These are phyloP conservation scores for Ambrosiella cleistominuta DNA, from an alignment of 2,329 filamentous ascomycete species.

Conservation along the genomic window DNA sequence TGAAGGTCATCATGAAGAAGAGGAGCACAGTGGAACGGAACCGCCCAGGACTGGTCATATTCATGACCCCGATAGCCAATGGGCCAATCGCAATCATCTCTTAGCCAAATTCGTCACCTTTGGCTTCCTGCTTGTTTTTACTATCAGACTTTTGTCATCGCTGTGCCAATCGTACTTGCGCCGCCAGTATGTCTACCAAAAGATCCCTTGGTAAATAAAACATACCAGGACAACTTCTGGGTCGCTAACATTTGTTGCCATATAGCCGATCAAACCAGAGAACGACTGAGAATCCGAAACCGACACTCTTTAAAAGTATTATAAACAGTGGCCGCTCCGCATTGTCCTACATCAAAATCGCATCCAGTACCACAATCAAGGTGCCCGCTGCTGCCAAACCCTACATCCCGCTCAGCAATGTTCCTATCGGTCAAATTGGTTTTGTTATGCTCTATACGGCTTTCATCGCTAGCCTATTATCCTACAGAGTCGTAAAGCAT, in stretches of 20 bases:
- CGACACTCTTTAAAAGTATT: not conserved
- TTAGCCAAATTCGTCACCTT: slow-evolving; percentile 8
- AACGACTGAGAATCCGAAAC: not conserved
- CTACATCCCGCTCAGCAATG: slow-evolving; percentile 40
- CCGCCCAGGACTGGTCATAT: not conserved
- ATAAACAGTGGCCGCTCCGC: not conserved
- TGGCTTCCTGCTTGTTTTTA: slow-evolving; percentile 2
- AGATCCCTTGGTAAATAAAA: not conserved
- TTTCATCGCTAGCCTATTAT: slow-evolving; percentile 40
- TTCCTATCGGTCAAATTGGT: slow-evolving; percentile 36
- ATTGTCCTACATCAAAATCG: slow-evolving; percentile 33
- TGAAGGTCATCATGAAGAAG: slow-evolving; percentile 10
- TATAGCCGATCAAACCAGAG: not conserved
- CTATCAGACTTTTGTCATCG: not conserved
- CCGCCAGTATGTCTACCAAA: slow-evolving; percentile 8
- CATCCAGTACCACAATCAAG: slow-evolving; percentile 35
- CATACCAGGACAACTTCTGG: not conserved
- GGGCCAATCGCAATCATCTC: slow-evolving; percentile 11
- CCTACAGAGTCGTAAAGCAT: slow-evolving; percentile 27
- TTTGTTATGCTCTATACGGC: slow-evolving; percentile 40
- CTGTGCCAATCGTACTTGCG: slow-evolving; percentile 6
- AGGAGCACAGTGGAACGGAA: not conserved
- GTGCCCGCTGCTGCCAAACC: slow-evolving; percentile 28
- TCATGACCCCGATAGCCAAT: slow-evolving; percentile 9
- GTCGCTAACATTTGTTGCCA: not conserved